phyloP scores from a whole-genome alignment of 2,329 filamentous ascomycete genomes.

The Cercospora brassicicola region DNA sequence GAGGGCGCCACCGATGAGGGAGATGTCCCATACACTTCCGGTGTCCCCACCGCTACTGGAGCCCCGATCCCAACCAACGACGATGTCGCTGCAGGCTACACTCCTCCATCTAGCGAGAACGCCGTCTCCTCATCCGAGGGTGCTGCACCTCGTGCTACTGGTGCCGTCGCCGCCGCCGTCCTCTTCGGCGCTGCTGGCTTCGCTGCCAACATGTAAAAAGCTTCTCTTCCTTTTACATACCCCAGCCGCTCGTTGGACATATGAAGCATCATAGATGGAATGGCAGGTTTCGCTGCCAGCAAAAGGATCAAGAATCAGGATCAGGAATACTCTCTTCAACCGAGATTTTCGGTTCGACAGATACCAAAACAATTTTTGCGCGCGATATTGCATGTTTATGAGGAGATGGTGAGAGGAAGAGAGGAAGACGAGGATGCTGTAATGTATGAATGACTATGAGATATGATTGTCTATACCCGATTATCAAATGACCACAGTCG shows the following conservation, averaged over 20 bases:
- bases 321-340: background rate
- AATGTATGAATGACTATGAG: background rate
- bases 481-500: background rate
- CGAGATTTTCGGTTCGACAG: background rate
- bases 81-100: slow-evolving; percentile 36
- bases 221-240: background rate
- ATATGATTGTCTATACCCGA: background rate
- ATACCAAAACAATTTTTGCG: background rate
- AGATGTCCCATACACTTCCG: slow-evolving; percentile 57
- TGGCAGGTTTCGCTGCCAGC: background rate
- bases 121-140: slow-evolving; percentile 29
- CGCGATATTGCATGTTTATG: background rate
- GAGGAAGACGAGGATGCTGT: background rate
- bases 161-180: slow-evolving; percentile 49
- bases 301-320: background rate
- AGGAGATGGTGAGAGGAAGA: background rate
- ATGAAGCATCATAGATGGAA: background rate
- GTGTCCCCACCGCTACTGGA: slow-evolving; percentile 46
- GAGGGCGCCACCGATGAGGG: slow-evolving; percentile 51
- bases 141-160: slow-evolving; percentile 40
- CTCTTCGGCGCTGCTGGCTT: slow-evolving; percentile 49
- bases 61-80: slow-evolving; percentile 32
- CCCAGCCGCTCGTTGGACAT: background rate
- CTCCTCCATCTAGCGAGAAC: slow-evolving; percentile 17
- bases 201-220: slow-evolving; percentile 10